Percentiles rank a stretch among this genome's conserved stretches.
These are phyloP conservation scores for Candida odintsovae DNA, from an alignment of 805 yeast species.

Conservation along the genomic window DNA sequence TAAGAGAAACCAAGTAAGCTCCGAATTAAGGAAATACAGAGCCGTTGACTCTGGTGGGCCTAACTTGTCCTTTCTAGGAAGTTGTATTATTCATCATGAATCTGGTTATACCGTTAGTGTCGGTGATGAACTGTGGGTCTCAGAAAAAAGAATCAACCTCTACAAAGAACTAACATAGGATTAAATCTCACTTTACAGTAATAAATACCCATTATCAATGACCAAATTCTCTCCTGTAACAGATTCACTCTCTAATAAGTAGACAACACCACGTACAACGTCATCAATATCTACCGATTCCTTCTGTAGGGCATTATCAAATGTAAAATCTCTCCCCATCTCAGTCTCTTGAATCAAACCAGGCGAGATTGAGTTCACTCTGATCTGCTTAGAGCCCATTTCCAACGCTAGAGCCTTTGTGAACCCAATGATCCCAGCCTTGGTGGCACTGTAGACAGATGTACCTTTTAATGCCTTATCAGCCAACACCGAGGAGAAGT, in stretches of 20 bases:
- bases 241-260: constrained; percentile 16
- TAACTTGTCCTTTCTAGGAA: constrained; percentile 12
- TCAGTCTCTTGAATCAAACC: constrained; percentile 63
- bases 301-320: constrained; percentile 15
- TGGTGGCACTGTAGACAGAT: constrained; percentile 60
- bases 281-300: constrained; percentile 17
- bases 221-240: constrained; percentile 28
- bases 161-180: neutral
- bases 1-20: constrained; percentile 12
- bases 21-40: constrained; percentile 12
- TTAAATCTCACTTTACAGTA: neutral
- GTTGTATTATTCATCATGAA: constrained; percentile 15
- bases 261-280: constrained; percentile 20
- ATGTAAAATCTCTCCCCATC: constrained; percentile 33
- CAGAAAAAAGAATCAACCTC: constrained; percentile 8
- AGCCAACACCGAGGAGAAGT: constrained; percentile 63
- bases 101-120: constrained; percentile 14
- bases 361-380: constrained; percentile 65
- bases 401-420: constrained; percentile 57
- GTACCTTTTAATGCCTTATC: constrained; percentile 48
- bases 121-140: constrained; percentile 14
- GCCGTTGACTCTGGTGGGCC: constrained; percentile 12
- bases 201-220: constrained; percentile 25
- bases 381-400: constrained; percentile 41
- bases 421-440: constrained; percentile 64